These are phyloP conservation scores for Pittosporum tobira DNA, from an alignment of 129 eudicot species.

Conservation along the genomic window DNA sequence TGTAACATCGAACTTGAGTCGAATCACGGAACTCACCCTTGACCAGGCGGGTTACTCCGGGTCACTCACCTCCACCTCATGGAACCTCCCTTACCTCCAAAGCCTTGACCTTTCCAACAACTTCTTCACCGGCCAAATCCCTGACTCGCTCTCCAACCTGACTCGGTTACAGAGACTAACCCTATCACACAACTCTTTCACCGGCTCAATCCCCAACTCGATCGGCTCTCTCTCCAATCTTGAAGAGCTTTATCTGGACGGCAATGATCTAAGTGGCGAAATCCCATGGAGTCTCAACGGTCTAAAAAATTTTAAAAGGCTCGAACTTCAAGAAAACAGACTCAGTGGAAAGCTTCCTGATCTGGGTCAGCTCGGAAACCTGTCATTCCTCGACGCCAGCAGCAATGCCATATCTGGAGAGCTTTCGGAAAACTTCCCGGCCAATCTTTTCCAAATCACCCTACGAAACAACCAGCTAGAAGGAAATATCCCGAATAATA, in stretches of 20 bases:
- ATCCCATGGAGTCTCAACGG: conserved; percentile 43
- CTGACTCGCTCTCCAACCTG: conserved; percentile 39
- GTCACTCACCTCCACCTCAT: conserved; percentile 32
- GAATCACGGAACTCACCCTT: conserved; percentile 74
- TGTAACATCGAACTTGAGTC: conserved; percentile 13
- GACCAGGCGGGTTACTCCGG: conserved; percentile 85
- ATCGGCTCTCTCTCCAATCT: conserved; percentile 35
- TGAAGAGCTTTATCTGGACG: conserved; percentile 53
- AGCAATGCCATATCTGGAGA: conserved; percentile 53
- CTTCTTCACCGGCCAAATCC: conserved; percentile 62
- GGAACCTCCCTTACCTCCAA: conserved; percentile 57
- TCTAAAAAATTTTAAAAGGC: conserved; percentile 40
- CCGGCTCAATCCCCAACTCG: conserved; percentile 59
- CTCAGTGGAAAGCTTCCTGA: conserved; percentile 66
- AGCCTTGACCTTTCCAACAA: conserved; percentile 59
- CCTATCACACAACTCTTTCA: conserved; percentile 53
- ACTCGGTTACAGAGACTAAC: conserved; percentile 48
- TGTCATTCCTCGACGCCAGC: conserved; percentile 52
- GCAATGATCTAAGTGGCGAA: conserved; percentile 41
- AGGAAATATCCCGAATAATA: conserved; percentile 43
- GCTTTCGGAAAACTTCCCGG: conserved; percentile 36
- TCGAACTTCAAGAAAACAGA: conserved; percentile 65
- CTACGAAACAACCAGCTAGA: conserved; percentile 48
- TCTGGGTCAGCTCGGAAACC: conserved; percentile 41
- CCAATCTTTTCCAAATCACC: conserved; percentile 33